Evolutionary conservation across 148 eudicot genomes (phyloP).

Genomic region (Pharnaceum exiguum): DNA sequence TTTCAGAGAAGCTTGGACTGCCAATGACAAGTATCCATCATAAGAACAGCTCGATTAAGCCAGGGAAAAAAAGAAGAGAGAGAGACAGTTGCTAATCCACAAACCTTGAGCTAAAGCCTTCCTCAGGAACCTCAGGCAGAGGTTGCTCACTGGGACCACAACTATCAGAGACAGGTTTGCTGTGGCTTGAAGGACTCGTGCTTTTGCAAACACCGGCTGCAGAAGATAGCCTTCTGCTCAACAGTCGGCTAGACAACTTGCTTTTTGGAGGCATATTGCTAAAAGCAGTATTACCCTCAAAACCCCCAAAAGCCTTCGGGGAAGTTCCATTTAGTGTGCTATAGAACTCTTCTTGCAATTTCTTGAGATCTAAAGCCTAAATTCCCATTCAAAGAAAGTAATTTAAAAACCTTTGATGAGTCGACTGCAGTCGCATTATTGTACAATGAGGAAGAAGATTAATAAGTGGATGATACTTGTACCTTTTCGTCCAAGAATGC

Average conservation of each 20-base stretch:
- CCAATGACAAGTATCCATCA: neutral
- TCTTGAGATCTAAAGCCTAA: conserved; percentile 80
- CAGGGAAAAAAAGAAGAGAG: conserved; percentile 11
- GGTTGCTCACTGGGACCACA: conserved; percentile 32
- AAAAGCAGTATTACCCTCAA: conserved; percentile 34
- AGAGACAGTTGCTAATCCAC: conserved; percentile 8
- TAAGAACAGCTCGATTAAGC: conserved; percentile 3
- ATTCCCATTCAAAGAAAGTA: neutral
- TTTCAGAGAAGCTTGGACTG: conserved; percentile 59
- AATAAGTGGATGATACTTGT: neutral
- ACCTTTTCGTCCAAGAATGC: conserved; percentile 91
- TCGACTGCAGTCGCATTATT: neutral
- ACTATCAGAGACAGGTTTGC: conserved; percentile 31
- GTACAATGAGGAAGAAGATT: neutral
- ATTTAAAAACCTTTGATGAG: neutral
- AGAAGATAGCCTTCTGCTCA: conserved; percentile 51
- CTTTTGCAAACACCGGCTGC: conserved; percentile 37
- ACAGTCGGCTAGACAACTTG: conserved; percentile 46
- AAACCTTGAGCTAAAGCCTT: conserved; percentile 47
- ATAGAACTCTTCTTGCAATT: conserved; percentile 66
- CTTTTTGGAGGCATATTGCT: conserved; percentile 49
- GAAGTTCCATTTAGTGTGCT: conserved; percentile 51
- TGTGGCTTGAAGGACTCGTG: conserved; percentile 34
- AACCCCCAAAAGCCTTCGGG: conserved; percentile 33
- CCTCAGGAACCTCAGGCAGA: conserved; percentile 34